phyloP scores from a whole-genome alignment of 75 land plant species.

The Isoetes taiwanensis region DNA sequence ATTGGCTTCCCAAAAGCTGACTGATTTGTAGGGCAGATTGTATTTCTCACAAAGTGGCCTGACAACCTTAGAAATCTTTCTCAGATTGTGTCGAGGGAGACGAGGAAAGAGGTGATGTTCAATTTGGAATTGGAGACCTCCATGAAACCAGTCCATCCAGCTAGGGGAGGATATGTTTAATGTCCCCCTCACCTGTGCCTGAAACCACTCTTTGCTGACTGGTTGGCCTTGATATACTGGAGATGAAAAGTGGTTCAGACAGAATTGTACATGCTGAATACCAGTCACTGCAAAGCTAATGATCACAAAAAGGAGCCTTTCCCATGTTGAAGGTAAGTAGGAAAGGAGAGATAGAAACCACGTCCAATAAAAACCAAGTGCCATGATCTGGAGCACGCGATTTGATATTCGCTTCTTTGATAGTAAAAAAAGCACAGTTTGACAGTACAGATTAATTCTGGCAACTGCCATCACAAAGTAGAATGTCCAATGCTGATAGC shows the following conservation, averaged over 20 bases:
- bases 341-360: constrained; percentile 57
- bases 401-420: constrained; percentile 29
- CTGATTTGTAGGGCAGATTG: constrained; percentile 42
- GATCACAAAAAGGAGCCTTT: constrained; percentile 37
- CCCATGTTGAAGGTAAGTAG: constrained; percentile 30
- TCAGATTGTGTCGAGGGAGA: constrained; percentile 53
- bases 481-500: constrained; percentile 72
- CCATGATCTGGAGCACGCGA: constrained; percentile 35
- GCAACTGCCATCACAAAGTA: constrained; percentile 71
- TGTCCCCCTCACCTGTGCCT: constrained; percentile 49
- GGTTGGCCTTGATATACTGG: constrained; percentile 44
- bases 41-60: constrained; percentile 57
- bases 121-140: constrained; percentile 70
- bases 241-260: constrained; percentile 56
- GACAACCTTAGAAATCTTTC: constrained; percentile 39
- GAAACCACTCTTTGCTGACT: constrained; percentile 40
- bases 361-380: constrained; percentile 42
- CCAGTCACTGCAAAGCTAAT: constrained; percentile 39
- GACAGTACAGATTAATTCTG: constrained; percentile 42
- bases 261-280: constrained; percentile 63
- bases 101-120: constrained; percentile 73
- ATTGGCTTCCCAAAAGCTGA: constrained; percentile 68
- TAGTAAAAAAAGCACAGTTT: constrained; percentile 40
- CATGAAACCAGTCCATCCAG: constrained; percentile 80
- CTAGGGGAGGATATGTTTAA: constrained; percentile 39